phyloP scores from a whole-genome alignment of 2,329 filamentous ascomycete genomes.

The Colletotrichum somersetense region DNA sequence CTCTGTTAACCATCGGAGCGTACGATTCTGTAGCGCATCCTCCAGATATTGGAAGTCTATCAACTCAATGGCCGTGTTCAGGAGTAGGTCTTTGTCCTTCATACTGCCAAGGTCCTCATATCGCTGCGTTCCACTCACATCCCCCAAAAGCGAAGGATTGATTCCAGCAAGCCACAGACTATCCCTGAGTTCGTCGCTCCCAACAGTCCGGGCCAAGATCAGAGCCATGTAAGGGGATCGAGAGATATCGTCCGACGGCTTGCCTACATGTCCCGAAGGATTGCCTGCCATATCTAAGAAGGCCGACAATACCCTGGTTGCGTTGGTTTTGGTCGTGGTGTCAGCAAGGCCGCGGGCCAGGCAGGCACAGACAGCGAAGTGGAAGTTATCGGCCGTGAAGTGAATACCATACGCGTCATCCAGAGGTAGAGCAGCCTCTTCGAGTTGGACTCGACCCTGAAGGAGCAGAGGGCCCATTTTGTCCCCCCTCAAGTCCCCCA shows the following conservation, averaged over 20 bases:
- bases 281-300: conserved; percentile 68
- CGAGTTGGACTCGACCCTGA: conserved; percentile 70
- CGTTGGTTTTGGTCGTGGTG: conserved; percentile 68
- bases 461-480: conserved; percentile 71
- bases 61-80: conserved; percentile 73
- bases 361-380: conserved; percentile 75
- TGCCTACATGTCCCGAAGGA: conserved; percentile 41
- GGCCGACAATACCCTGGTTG: conserved; percentile 71
- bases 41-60: conserved; percentile 76
- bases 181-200: conserved; percentile 71
- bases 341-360: conserved; percentile 75
- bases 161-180: conserved; percentile 72
- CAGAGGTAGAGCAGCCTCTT: conserved; percentile 71
- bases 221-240: conserved; percentile 71
- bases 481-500: conserved; percentile 69
- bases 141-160: conserved; percentile 58
- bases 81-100: conserved; percentile 71
- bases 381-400: conserved; percentile 74
- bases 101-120: conserved; percentile 60
- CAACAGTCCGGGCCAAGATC: conserved; percentile 68
- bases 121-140: conserved; percentile 55
- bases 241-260: conserved; percentile 44
- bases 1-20: conserved; percentile 70
- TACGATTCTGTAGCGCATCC: conserved; percentile 70
- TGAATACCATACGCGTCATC: conserved; percentile 76